Evolutionary conservation across 2,329 filamentous ascomycete species (phyloP).

Genomic region (Nemania abortiva): DNA sequence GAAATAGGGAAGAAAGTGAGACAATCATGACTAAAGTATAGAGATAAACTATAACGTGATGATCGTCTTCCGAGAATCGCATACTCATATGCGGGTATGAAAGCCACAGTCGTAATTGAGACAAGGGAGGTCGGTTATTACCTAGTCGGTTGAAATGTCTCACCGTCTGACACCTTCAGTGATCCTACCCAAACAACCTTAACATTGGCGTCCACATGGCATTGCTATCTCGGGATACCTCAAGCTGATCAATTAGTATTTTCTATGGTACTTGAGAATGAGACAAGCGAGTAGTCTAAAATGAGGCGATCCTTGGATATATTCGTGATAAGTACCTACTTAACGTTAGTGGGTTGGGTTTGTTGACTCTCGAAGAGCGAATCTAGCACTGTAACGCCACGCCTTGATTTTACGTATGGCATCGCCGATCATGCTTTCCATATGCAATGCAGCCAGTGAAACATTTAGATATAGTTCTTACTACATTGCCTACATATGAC

Average conservation of each 20-base stretch:
- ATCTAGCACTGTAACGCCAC: conserved; percentile 12
- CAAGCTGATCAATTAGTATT: neutral
- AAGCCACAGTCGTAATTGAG: conserved; percentile 9
- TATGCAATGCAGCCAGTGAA: neutral
- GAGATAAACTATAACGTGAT: neutral
- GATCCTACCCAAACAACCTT: neutral
- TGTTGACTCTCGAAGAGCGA: conserved; percentile 20
- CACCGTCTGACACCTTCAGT: conserved; percentile 9
- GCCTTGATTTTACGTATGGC: neutral
- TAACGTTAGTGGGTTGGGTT: neutral
- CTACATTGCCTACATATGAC: neutral
- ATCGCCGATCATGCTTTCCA: neutral
- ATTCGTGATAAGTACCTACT: neutral
- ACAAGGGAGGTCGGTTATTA: neutral
- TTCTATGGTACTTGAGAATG: neutral
- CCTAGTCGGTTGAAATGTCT: neutral
- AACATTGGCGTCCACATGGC: neutral
- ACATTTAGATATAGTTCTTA: neutral
- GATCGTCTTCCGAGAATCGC: neutral
- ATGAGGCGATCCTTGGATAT: neutral
- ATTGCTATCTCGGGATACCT: neutral
- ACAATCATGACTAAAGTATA: neutral
- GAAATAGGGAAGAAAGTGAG: neutral
- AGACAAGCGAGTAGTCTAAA: neutral
- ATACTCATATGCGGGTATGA: neutral